A percentile compares a stretch with the other conserved stretches of the same genome.
Conservation (phyloP, 2,329 filamentous ascomycete genomes). For the Lecanicillium sp. region DNA sequence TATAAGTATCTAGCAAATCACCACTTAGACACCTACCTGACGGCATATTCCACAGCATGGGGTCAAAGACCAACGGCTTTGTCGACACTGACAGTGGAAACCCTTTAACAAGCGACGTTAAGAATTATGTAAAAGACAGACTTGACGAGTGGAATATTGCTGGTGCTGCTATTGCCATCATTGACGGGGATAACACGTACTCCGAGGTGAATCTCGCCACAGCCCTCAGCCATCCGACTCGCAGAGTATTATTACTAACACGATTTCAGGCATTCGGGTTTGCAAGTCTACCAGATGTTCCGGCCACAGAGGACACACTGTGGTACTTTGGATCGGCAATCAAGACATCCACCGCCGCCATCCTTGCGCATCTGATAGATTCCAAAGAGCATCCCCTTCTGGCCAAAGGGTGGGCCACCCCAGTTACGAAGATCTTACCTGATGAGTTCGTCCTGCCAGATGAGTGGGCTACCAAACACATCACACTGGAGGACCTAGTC, state of each 20-base stretch:
- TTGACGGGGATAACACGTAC: conserved; percentile 33
- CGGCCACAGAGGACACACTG: conserved; percentile 32
- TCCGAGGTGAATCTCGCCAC: conserved; percentile 24
- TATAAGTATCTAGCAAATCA: too few relatives aligned
- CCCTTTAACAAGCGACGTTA: conserved; percentile 1
- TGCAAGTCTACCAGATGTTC: conserved; percentile 23
- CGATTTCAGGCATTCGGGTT: not conserved
- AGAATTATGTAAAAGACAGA: not conserved
- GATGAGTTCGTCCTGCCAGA: conserved; percentile 38
- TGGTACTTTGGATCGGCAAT: conserved; percentile 43
- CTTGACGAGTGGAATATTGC: conserved; percentile 34
- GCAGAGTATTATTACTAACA: too few relatives aligned
- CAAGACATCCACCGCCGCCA: conserved; percentile 41
- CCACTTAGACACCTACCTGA: too few relatives aligned
- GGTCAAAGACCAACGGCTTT: too few relatives aligned
- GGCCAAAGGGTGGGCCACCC: conserved; percentile 32
- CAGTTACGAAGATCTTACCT: conserved; percentile 32
- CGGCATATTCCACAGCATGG: too few relatives aligned
- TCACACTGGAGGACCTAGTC: conserved; percentile 41
- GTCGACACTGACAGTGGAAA: not conserved
- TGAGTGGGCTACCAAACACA: conserved; percentile 29
- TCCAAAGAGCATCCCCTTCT: conserved; percentile 17
- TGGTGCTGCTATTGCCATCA: conserved; percentile 36
- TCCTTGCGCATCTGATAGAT: conserved; percentile 36
- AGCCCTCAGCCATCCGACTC: not conserved